Percentiles rank a stretch among this genome's conserved stretches.
phyloP scores from a whole-genome alignment of 176 grass and related monocot species.

The Carex myosuroides region DNA sequence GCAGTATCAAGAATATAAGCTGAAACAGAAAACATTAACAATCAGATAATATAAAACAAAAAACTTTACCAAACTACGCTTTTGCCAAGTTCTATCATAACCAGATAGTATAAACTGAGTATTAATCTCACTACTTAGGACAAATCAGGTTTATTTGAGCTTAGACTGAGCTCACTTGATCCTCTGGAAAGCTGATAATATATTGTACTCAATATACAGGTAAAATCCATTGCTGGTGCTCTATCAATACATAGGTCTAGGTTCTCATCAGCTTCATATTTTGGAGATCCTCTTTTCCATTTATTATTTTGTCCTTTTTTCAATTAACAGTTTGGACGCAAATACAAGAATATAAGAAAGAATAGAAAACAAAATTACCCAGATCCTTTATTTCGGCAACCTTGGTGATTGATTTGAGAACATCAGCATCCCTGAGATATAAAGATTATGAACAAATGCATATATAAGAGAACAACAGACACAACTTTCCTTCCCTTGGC shows the following conservation, averaged over 20 bases:
- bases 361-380: conserved; percentile 43
- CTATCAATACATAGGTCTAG: neutral
- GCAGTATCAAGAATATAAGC: conserved; percentile 74
- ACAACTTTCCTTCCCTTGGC: neutral
- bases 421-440: conserved; percentile 58
- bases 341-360: neutral
- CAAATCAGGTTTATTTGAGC: neutral
- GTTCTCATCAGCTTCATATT: neutral
- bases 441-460: neutral
- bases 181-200: neutral
- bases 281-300: neutral
- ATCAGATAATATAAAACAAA: neutral
- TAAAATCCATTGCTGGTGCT: neutral
- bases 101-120: neutral
- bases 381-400: conserved; percentile 83
- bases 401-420: conserved; percentile 68
- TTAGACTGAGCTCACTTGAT: neutral
- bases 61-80: neutral
- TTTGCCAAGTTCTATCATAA: neutral
- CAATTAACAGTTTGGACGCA: neutral
- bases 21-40: conserved; percentile 28
- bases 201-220: neutral
- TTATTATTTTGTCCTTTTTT: neutral
- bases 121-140: conserved; percentile 18
- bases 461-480: neutral